Conservation (phyloP, 2,329 filamentous ascomycete species). For the Paraphoma sp. region DNA sequence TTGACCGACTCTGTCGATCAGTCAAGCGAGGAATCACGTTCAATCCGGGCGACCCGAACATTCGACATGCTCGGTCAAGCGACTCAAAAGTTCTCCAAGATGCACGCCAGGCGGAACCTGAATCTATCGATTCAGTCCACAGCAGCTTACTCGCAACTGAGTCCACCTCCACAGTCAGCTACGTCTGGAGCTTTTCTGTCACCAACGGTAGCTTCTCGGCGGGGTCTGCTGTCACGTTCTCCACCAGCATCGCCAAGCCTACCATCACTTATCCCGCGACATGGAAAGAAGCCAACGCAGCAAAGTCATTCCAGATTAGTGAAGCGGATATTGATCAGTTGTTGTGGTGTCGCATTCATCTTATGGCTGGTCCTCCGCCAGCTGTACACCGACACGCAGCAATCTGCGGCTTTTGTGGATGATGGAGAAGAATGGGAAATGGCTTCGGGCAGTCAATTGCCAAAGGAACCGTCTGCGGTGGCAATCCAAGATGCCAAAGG, state of each 20-base stretch:
- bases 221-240: slow-evolving; percentile 71
- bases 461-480: slow-evolving; percentile 75
- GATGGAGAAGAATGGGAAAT: slow-evolving; percentile 65
- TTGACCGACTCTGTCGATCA: slow-evolving; percentile 8
- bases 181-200: slow-evolving; percentile 46
- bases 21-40: neutral
- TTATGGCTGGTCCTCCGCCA: slow-evolving; percentile 58
- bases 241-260: slow-evolving; percentile 75
- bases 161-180: slow-evolving; percentile 36
- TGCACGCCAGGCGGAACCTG: slow-evolving; percentile 57
- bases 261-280: slow-evolving; percentile 70
- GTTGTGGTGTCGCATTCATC: slow-evolving; percentile 55
- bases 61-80: slow-evolving; percentile 46
- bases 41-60: slow-evolving; percentile 6
- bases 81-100: slow-evolving; percentile 44
- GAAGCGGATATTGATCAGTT: slow-evolving; percentile 63
- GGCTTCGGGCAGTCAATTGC: slow-evolving; percentile 69
- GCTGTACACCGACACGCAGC: slow-evolving; percentile 31
- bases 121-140: slow-evolving; percentile 54
- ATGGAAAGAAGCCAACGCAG: slow-evolving; percentile 66
- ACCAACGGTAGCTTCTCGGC: slow-evolving; percentile 40
- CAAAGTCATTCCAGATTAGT: slow-evolving; percentile 62
- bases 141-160: slow-evolving; percentile 42
- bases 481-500: slow-evolving; percentile 71
- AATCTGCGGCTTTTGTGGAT: slow-evolving; percentile 19